Evolutionary conservation across 495 filamentous ascomycete species (phyloP), one percentile per base, ranked within the genome.

Genomic region (Oidiodendron maius): DNA sequence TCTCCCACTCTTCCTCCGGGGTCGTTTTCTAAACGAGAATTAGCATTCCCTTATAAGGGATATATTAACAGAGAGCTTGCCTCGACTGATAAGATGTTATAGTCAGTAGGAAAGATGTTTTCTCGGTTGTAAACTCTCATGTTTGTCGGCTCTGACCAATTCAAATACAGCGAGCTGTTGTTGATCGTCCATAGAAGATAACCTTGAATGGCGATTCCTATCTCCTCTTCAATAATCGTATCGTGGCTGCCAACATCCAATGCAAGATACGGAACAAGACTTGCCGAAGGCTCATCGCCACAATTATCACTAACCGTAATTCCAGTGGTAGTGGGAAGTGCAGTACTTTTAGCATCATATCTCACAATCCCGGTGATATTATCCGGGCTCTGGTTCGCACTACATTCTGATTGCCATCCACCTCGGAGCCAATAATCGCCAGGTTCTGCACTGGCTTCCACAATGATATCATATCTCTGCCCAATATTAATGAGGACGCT

Each of bases 391-490:
- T 56, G 57, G 18, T 56, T 58, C 6, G 61, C 53, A 21, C 70
- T 62, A 50, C 67, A 67, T 36, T 76, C 79, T 12, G 62, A 56
- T 2, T 53, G 48, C 48, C 48, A 55, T 2, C 46, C 52, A 30
- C 39, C 52, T 13, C 56, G 56, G 9, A 59, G 23, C 85, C 85
- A 89, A 66, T 83, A 88, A 55, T 78, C 74, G 13, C 62, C 69
- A 10, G 55, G 40, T 10, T 62, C 30, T 49, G 78, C 61, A 46
- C 74, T 70, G 13, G 83, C 84, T 37, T 76, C 74, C 38, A 89
- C 75, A 48, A 85, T 77, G 10, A 89, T 69, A 53, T 87, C 77
- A 62, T 83, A 83, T 25, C 86, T 74, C 64, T 89, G 82, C 12
- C 78, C 84, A 59, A 87, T 87, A 24, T 60, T 77, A 43, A 89